Percentiles rank a stretch among this genome's conserved stretches.
Conservation (phyloP, 441 rosid genomes). For the Biscutella auriculata region DNA sequence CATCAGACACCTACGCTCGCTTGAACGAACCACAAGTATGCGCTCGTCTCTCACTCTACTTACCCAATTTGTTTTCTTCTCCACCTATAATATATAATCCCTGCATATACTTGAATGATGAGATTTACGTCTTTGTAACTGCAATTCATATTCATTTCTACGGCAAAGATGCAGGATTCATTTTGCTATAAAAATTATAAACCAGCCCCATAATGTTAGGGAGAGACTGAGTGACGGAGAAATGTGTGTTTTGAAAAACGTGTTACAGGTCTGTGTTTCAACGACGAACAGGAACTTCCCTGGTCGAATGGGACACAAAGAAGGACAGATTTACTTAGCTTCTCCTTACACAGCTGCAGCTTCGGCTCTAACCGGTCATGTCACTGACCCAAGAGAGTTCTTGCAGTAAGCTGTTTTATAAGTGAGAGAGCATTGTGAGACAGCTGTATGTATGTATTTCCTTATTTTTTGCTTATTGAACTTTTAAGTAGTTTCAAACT, state of each 20-base stretch:
- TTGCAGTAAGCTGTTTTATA: constrained; percentile 46
- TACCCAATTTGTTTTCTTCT: background rate
- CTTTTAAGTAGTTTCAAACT: no score
- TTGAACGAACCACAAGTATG: constrained; percentile 77
- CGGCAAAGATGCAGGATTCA: no score
- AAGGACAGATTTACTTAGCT: constrained; percentile 91
- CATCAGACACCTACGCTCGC: constrained; percentile 82
- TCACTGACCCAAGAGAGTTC: constrained; percentile 95
- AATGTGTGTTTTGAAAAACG: background rate
- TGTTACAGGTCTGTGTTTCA: constrained; percentile 75
- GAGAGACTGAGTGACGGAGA: no score
- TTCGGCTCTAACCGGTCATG: constrained; percentile 80
- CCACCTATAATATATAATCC: no score
- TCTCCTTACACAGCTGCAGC: constrained; percentile 95
- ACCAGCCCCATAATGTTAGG: no score
- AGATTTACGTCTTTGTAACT: no score
- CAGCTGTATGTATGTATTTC: no score
- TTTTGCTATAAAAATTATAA: no score
- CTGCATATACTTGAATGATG: no score
- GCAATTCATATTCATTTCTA: no score
- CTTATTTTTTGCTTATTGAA: no score
- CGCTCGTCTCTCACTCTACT: background rate
- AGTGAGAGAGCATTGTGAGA: no score
- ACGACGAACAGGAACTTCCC: constrained; percentile 95
- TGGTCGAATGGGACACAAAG: constrained; percentile 96